phyloP scores from a whole-genome alignment of 139 green algal genomes.

The Tetraselmis striata region DNA sequence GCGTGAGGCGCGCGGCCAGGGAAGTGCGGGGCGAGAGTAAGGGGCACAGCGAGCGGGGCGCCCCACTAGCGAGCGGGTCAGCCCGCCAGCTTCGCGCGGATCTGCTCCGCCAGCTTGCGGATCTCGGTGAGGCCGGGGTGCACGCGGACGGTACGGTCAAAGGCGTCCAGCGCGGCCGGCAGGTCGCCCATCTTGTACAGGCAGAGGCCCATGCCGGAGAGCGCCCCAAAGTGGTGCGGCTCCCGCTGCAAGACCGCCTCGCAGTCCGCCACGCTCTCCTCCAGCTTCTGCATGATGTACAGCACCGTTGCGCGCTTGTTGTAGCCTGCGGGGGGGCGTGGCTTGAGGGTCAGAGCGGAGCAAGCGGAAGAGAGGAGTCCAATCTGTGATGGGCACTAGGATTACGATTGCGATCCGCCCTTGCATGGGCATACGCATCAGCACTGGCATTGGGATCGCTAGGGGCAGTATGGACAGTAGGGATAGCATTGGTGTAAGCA shows the following conservation, averaged over 20 bases:
- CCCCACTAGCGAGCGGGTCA: background rate
- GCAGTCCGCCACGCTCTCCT: slow-evolving; percentile 45
- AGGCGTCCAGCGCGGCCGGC: slow-evolving; percentile 39
- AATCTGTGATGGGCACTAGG: no score
- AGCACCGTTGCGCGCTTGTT: slow-evolving; percentile 67
- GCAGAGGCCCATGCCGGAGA: slow-evolving; percentile 59
- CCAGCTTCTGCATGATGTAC: slow-evolving; percentile 48
- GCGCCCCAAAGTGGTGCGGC: slow-evolving; percentile 64
- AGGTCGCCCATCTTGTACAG: slow-evolving; percentile 1
- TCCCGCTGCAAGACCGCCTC: slow-evolving; percentile 40
- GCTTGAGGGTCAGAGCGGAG: no score
- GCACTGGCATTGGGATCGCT: no score
- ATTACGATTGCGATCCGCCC: no score
- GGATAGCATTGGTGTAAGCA: no score
- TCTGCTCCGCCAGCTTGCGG: slow-evolving; percentile 20
- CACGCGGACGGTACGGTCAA: slow-evolving; percentile 41
- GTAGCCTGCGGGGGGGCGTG: slow-evolving; percentile 28
- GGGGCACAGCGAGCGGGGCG: no score
- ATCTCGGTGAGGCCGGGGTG: slow-evolving; percentile 40
- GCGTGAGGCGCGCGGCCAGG: no score
- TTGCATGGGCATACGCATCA: no score
- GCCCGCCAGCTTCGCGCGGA: slow-evolving; percentile 10
- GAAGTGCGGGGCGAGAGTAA: background rate
- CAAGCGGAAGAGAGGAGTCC: no score
- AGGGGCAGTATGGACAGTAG: no score